Percentiles rank a stretch among this genome's conserved stretches.
These are phyloP conservation scores for Blastomyces emzantsi DNA, from an alignment of 2,329 filamentous ascomycete species.

Conservation along the genomic window DNA sequence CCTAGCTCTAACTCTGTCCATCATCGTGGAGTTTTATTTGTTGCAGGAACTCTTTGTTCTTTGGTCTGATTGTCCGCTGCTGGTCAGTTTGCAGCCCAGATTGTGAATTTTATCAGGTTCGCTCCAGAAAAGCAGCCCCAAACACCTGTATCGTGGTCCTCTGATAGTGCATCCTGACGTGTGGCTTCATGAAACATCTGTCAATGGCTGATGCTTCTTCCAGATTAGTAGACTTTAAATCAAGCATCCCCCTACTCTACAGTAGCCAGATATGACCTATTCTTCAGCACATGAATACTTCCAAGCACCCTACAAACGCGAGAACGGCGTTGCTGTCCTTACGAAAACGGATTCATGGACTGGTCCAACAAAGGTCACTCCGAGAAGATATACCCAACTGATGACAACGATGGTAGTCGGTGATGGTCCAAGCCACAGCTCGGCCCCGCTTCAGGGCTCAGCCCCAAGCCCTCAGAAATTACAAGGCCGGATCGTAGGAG, in stretches of 20 bases:
- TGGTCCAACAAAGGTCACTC: background rate
- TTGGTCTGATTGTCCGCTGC: background rate
- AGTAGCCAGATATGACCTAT: background rate
- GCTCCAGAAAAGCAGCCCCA: background rate
- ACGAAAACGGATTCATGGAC: background rate
- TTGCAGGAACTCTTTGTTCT: background rate
- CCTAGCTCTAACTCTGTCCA: background rate
- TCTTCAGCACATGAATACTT: background rate
- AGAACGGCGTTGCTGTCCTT: too few species aligned
- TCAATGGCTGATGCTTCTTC: background rate
- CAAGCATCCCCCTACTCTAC: too few species aligned
- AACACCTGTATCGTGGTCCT: background rate
- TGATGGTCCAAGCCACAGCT: background rate
- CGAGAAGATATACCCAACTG: background rate
- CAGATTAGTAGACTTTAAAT: background rate
- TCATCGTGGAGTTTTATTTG: background rate
- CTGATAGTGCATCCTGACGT: background rate
- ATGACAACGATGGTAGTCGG: background rate
- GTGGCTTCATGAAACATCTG: background rate
- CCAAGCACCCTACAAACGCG: too few species aligned
- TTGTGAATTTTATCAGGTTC: background rate
- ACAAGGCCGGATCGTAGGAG: background rate
- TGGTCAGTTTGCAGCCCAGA: background rate
- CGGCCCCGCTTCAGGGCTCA: background rate
- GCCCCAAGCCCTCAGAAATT: background rate